A percentile compares a stretch with the other conserved stretches of the same genome.
Conservation (phyloP, 306 rosid species). For the Lagenaria siceraria region DNA sequence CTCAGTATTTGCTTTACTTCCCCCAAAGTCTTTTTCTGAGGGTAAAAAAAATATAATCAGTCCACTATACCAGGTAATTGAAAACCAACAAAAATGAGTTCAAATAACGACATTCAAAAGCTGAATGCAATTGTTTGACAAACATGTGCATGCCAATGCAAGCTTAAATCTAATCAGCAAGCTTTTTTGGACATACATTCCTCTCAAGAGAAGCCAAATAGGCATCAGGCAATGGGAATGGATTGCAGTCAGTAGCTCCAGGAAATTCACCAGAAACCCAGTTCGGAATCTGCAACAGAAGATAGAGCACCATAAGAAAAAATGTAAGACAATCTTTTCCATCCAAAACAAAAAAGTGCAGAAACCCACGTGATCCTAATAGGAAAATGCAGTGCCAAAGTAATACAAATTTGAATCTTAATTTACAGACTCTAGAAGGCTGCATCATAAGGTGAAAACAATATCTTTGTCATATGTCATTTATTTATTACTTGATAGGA, state of each 20-base stretch:
- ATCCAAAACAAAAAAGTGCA: neutral
- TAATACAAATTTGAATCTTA: neutral
- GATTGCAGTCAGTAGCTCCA: constrained; percentile 70
- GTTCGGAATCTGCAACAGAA: constrained; percentile 63
- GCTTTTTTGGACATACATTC: constrained; percentile 41
- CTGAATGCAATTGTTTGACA: neutral
- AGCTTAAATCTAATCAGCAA: neutral
- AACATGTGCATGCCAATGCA: neutral
- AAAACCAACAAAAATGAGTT: neutral
- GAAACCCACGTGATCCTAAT: neutral
- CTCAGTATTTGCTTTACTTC: constrained; percentile 64
- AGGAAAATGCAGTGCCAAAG: neutral
- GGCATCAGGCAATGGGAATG: constrained; percentile 64
- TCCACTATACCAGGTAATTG: neutral
- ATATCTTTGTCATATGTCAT: neutral
- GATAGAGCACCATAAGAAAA: constrained; percentile 6
- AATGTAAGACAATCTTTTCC: neutral
- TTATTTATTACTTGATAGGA: neutral
- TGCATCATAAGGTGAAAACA: neutral
- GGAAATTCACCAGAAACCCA: constrained; percentile 57
- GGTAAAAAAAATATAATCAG: constrained; percentile 13
- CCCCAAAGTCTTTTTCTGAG: constrained; percentile 57
- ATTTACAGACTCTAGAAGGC: neutral
- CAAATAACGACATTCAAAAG: constrained; percentile 2
- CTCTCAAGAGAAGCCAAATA: constrained; percentile 57